Base-by-base conservation (phyloP, 495 filamentous ascomycete species). In the Penicillium lagena region DNA sequence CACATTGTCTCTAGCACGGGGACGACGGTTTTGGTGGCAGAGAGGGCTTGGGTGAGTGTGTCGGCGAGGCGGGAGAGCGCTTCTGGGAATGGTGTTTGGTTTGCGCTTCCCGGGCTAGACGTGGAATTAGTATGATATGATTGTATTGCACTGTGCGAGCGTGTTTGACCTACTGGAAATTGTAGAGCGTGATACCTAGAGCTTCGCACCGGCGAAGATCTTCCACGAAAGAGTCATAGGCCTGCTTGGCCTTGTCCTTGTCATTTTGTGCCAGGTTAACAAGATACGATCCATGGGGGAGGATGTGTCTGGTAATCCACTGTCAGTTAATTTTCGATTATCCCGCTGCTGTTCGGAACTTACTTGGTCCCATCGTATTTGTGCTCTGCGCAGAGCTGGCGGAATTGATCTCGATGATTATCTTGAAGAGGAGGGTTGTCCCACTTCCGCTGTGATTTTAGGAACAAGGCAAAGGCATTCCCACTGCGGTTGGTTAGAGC, bases 391-490 rank as follows among this genome's bases (percentile, higher is more conserved):
- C 85, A 89, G 28, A 79, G 65, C 22, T 71, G 65, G 43, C 69
- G 72, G 69, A 96, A 98, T 12, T 79, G 71, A 29, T 81, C 73
- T 38, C 71, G 63, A 31, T 83, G 76, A 12, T 88, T 82, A 43
- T 79, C 64, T 29, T 82, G 72, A 2, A 97, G 69, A 9, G 85
- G 77, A 1, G 91, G 90, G 52, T 85, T 90, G n/a, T 75, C 70
- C 93, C 93, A 98, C 69, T 94, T 96, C 34, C 88, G 80, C 60
- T 97, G 94, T 1, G 86, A 93, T 59, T 97, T 97, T 44, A 97
- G 76, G 65, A 98, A 98, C 14, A 97, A 66, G 11, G 93, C 93
- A 50, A 96, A 93, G 14, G 90, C 80, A 57, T 98, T 98, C 15
- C 83, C 89, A 43, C 90, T 81, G 35, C 12, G 31, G 36, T 42